Evolutionary conservation across 1,139 yeast genomes (phyloP), one percentile per base, ranked within the genome.

Genomic region (Zygoascus meyerae): DNA sequence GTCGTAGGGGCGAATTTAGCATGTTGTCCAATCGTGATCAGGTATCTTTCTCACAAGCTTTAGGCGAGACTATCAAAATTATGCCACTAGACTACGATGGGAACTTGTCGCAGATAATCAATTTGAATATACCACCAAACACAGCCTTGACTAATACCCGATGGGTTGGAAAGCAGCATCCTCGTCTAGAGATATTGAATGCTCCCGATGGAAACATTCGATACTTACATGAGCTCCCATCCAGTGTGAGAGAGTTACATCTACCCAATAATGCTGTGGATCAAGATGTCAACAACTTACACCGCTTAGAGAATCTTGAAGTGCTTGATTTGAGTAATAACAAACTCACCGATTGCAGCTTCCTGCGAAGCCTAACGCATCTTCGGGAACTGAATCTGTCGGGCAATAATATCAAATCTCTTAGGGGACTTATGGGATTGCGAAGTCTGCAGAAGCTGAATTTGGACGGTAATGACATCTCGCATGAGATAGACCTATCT

Each of bases 61-160:
- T 57, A 42, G 61, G 54, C 34, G 55, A 59, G 2, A 52, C 70
- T 26, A 62, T 69, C 12, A 53, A 57, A 16, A 61, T 61, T 0
- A 52, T 70, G 14, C 63, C 69, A 2, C 6, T 18, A 5, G 65
- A 63, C 33, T 52, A 54, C n/a, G 55, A 66, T 2, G 59, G 61
- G n/a, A 57, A 61, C 8, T 60, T 59, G 14, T 57, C 61, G 7
- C 55, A 63, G 28, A 70, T 74, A 74, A 70, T 67, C 43, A 52
- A 57, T 14, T 51, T 70, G 18, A 56, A 56, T 21, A 63, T 68
- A 32, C 41, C 70, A 10, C 59, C 63, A 3, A 55, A 58, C 10
- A 55, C 60, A 35, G 53, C 53, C 1, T 48, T 71, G 9, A 55
- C 58, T 29, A 61, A 68, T 2, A 53, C 70, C 12, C 56, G 60